These are phyloP conservation scores for Erysimum pusillum DNA, from an alignment of 441 rosid genomes.

Conservation along the genomic window DNA sequence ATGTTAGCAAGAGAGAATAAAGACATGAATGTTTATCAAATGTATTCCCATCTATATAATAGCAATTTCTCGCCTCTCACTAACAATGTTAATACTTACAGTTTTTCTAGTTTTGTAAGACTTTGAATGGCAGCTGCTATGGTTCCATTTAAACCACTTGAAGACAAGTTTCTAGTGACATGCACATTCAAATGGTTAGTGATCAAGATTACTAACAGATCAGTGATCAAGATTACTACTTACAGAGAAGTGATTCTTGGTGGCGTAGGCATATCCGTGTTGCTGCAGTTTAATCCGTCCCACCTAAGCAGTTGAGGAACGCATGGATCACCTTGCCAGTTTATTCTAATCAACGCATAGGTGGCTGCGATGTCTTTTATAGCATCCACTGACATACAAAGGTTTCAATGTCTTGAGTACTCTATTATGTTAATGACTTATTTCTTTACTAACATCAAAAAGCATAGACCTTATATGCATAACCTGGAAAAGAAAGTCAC, in stretches of 20 bases:
- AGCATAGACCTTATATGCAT: neutral
- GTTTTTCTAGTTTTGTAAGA: constrained; percentile 19
- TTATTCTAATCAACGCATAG: constrained; percentile 38
- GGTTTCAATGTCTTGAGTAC: neutral
- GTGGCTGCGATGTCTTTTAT: neutral
- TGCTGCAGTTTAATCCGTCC: constrained; percentile 40
- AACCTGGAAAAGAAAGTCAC: neutral
- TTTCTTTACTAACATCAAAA: too few species aligned
- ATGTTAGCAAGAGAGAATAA: neutral
- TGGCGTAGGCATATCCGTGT: neutral
- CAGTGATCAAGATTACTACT: constrained; percentile 5
- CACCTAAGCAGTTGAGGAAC: constrained; percentile 22
- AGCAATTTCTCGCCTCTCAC: neutral
- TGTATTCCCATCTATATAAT: neutral
- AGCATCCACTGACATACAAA: constrained; percentile 23
- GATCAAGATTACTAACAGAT: neutral
- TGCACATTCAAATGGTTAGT: neutral
- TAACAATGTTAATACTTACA: constrained; percentile 7
- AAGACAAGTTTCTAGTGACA: constrained; percentile 39
- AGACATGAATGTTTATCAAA: too few species aligned
- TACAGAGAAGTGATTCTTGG: constrained; percentile 42
- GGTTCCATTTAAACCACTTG: constrained; percentile 38
- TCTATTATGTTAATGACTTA: neutral
- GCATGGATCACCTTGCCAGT: constrained; percentile 48
- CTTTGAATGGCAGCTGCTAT: constrained; percentile 43